phyloP scores from a whole-genome alignment of 345 rosid species.

The Aegle marmelos region DNA sequence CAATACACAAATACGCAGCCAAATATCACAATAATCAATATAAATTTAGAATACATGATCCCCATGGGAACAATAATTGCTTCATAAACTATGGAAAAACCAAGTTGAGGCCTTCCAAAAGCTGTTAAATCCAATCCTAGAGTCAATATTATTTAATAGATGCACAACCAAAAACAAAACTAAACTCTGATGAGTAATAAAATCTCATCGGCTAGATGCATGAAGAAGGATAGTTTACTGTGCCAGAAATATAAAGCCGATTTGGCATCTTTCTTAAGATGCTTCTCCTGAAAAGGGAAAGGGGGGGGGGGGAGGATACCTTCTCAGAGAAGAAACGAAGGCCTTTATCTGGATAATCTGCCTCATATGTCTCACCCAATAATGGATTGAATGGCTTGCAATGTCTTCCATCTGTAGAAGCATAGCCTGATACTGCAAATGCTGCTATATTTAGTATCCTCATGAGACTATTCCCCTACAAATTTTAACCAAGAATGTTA shows the following conservation, averaged over 20 bases:
- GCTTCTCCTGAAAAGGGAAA: not conserved
- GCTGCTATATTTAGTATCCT: conserved; percentile 31
- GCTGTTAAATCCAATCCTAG: not conserved
- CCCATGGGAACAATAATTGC: not conserved
- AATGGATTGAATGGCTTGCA: conserved; percentile 39
- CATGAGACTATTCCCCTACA: conserved; percentile 34
- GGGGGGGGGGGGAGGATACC: too few relatives aligned
- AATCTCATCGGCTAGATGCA: not conserved
- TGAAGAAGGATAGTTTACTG: not conserved
- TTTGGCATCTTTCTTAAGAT: not conserved
- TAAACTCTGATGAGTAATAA: not conserved
- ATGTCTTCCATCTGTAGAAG: conserved; percentile 26
- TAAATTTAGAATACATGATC: not conserved
- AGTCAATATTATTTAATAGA: not conserved
- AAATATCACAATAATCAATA: not conserved
- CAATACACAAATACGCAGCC: not conserved
- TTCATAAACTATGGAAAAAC: not conserved
- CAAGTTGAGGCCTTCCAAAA: not conserved
- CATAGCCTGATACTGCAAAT: conserved; percentile 35
- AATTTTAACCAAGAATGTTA: not conserved
- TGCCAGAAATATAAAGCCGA: not conserved
- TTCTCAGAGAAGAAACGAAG: conserved; percentile 29
- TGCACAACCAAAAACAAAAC: not conserved
- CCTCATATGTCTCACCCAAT: conserved; percentile 35
- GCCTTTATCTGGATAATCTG: conserved; percentile 36